Conservation (phyloP, 768 basidiomycete species). For the Amanita rimosa region DNA sequence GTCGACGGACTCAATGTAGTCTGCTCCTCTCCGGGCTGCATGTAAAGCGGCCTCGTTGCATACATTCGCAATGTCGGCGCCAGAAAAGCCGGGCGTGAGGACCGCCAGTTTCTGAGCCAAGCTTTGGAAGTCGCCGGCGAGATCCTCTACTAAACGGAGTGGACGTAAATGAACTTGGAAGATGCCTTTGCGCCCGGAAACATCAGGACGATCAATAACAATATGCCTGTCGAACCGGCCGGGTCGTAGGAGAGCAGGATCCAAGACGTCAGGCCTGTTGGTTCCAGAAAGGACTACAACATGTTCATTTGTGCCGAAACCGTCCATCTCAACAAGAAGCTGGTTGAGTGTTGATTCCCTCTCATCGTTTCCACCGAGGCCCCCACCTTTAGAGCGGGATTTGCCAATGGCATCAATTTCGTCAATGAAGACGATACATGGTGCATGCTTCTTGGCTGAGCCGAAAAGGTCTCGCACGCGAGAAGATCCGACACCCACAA, state of each 20-base stretch:
- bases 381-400: constrained; percentile 73
- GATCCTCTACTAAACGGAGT: constrained; percentile 50
- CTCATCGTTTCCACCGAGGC: constrained; percentile 83
- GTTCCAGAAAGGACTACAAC: constrained; percentile 96
- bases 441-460: constrained; percentile 94
- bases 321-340: constrained; percentile 98
- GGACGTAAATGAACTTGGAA: constrained; percentile 88
- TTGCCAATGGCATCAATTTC: constrained; percentile 99
- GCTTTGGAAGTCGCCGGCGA: constrained; percentile 35
- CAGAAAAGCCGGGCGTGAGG: constrained; percentile 95
- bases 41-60: constrained; percentile 97
- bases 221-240: constrained; percentile 98
- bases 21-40: constrained; percentile 77
- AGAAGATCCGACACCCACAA: constrained; percentile 97
- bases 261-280: constrained; percentile 93
- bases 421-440: constrained; percentile 98
- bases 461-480: constrained; percentile 96
- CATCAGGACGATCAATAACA: constrained; percentile 89
- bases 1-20: constrained; percentile 70
- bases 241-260: constrained; percentile 90
- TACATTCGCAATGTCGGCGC: constrained; percentile 98
- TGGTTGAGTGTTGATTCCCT: constrained; percentile 97
- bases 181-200: constrained; percentile 87
- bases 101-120: constrained; percentile 92
- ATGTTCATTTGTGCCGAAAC: constrained; percentile 95